These are phyloP conservation scores for Lactarius psammicola DNA, from an alignment of 768 basidiomycete genomes.

Conservation along the genomic window DNA sequence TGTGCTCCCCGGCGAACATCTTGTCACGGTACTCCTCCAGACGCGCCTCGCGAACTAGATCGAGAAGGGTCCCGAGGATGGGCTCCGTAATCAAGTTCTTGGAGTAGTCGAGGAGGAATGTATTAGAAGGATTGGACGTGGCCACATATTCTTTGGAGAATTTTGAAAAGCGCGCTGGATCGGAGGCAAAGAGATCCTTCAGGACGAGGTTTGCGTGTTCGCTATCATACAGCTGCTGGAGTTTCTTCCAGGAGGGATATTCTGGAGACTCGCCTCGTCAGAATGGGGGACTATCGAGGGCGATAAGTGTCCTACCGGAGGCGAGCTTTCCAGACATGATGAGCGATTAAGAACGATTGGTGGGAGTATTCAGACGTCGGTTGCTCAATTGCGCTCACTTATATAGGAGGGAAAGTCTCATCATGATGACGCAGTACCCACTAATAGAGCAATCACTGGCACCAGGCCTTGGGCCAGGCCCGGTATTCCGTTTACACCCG, in stretches of 20 bases:
- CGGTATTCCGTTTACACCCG: neutral
- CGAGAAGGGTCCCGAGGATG: slow-evolving; percentile 73
- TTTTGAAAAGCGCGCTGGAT: slow-evolving; percentile 82
- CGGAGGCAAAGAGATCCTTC: slow-evolving; percentile 88
- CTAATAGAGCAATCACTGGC: neutral
- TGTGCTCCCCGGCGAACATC: slow-evolving; percentile 95
- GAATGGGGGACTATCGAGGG: neutral
- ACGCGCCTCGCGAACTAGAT: slow-evolving; percentile 80
- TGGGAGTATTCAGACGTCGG: slow-evolving; percentile 1
- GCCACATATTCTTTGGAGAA: slow-evolving; percentile 79
- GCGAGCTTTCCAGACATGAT: slow-evolving; percentile 29
- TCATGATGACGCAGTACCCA: slow-evolving; percentile 14
- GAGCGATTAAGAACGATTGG: neutral
- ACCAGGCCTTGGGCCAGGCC: neutral
- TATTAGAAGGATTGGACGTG: slow-evolving; percentile 60
- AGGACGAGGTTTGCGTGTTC: slow-evolving; percentile 74
- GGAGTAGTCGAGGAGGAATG: slow-evolving; percentile 93
- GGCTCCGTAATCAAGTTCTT: slow-evolving; percentile 93
- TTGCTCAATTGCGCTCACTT: neutral
- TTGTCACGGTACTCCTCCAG: slow-evolving; percentile 83
- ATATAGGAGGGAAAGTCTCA: slow-evolving; percentile 6
- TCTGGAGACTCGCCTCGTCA: slow-evolving; percentile 47
- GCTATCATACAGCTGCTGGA: slow-evolving; percentile 77
- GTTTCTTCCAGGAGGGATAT: slow-evolving; percentile 87
- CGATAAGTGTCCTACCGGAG: slow-evolving; percentile 25